These are phyloP conservation scores for Dentipellis sp. DNA, from an alignment of 768 basidiomycete genomes.

Conservation along the genomic window DNA sequence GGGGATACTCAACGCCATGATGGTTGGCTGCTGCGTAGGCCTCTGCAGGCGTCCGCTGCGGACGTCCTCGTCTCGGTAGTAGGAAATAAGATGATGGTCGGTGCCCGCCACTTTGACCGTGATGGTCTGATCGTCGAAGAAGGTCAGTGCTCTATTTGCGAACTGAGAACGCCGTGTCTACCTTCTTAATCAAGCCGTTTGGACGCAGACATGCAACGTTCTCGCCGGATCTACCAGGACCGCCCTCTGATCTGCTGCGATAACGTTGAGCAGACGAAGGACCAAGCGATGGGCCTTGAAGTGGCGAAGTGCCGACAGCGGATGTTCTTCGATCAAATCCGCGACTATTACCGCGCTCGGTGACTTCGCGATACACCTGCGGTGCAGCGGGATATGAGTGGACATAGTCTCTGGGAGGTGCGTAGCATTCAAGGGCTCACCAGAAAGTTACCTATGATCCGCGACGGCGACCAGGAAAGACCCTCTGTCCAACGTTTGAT, in stretches of 20 bases:
- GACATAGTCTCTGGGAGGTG: not conserved
- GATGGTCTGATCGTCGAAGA: conserved; percentile 50
- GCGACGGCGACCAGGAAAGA: conserved; percentile 73
- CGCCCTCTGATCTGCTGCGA: conserved; percentile 8
- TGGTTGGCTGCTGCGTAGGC: conserved; percentile 62
- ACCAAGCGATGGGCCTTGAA: conserved; percentile 9
- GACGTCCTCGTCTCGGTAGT: conserved; percentile 76
- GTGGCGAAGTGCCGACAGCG: conserved; percentile 11
- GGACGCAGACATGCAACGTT: conserved; percentile 6
- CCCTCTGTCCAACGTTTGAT: conserved; percentile 85
- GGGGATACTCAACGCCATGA: conserved; percentile 65
- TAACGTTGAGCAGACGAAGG: conserved; percentile 4
- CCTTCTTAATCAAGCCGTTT: conserved; percentile 79
- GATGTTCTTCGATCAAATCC: conserved; percentile 6
- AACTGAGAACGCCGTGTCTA: conserved; percentile 13
- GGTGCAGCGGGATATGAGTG: not conserved
- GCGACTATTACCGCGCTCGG: conserved; percentile 38
- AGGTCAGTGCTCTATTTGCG: conserved; percentile 1
- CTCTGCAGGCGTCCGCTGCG: conserved; percentile 57
- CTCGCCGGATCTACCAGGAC: conserved; percentile 13
- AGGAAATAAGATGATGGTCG: conserved; percentile 76
- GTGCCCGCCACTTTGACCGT: conserved; percentile 73
- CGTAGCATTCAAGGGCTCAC: conserved; percentile 29
- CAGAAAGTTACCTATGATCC: conserved; percentile 80
- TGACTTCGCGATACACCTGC: conserved; percentile 78